Conservation (phyloP, 106 monocot genomes). For the Dioscorea zingiberensis region DNA sequence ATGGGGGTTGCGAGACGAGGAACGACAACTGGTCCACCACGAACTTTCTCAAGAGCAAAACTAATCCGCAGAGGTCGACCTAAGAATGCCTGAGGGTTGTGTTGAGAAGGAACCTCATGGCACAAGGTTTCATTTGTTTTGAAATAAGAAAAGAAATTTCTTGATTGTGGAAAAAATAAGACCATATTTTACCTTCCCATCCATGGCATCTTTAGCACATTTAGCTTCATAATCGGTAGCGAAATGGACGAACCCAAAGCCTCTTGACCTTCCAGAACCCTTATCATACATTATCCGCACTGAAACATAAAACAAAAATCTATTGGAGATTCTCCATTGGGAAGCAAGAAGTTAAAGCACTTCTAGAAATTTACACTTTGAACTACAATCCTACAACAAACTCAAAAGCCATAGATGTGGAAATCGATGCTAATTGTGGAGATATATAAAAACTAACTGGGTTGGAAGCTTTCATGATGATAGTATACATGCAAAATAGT, state of each 20-base stretch:
- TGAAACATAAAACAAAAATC: slow-evolving; percentile 14
- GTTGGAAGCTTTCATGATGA: no score
- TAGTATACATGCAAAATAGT: no score
- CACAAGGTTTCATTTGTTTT: not conserved
- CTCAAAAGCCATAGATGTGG: no score
- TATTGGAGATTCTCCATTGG: no score
- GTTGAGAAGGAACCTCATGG: no score
- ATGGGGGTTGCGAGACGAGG: slow-evolving; percentile 35
- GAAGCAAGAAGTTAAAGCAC: no score
- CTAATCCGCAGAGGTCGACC: slow-evolving; percentile 86
- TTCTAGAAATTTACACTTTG: no score
- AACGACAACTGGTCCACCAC: slow-evolving; percentile 61
- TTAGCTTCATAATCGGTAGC: slow-evolving; percentile 48
- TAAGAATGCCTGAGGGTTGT: slow-evolving; percentile 43
- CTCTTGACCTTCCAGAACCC: slow-evolving; percentile 86
- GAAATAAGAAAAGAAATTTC: not conserved
- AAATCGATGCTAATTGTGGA: no score
- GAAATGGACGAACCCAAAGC: slow-evolving; percentile 85
- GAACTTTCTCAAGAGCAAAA: slow-evolving; percentile 70
- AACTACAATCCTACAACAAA: no score
- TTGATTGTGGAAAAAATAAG: not conserved
- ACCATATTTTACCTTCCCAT: slow-evolving; percentile 66
- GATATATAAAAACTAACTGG: no score
- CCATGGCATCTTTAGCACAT: slow-evolving; percentile 82
- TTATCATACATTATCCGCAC: slow-evolving; percentile 91